Conservation (phyloP, 441 rosid genomes). For the Croton laevigatus region DNA sequence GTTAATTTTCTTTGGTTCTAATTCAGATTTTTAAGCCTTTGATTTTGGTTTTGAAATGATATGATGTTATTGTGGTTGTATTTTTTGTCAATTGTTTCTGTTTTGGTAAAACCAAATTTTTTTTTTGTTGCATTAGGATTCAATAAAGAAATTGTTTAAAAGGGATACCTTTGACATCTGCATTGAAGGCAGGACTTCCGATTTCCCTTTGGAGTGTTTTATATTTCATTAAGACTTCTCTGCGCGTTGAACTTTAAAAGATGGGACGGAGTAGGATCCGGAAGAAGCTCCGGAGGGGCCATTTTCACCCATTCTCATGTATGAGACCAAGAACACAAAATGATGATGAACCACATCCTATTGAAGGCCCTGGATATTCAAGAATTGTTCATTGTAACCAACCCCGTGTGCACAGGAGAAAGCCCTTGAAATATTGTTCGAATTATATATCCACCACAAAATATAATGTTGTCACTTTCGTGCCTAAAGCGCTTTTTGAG, state of each 20-base stretch:
- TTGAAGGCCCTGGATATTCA: slow-evolving; percentile 68
- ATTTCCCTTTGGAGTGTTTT: slow-evolving; percentile 22
- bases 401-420: slow-evolving; percentile 69
- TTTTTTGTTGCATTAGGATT: slow-evolving; percentile 29
- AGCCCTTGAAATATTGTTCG: slow-evolving; percentile 69
- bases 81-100: slow-evolving; percentile 12
- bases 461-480: slow-evolving; percentile 69
- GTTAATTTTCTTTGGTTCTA: slow-evolving; percentile 1
- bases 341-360: slow-evolving; percentile 51
- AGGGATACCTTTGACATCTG: slow-evolving; percentile 21
- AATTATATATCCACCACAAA: slow-evolving; percentile 89
- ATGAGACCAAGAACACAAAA: slow-evolving; percentile 51
- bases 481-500: slow-evolving; percentile 90
- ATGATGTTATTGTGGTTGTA: background rate
- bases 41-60: background rate
- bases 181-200: slow-evolving; percentile 27
- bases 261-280: slow-evolving; percentile 72
- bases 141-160: slow-evolving; percentile 22
- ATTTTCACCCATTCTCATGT: slow-evolving; percentile 79
- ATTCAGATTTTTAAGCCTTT: slow-evolving; percentile 3
- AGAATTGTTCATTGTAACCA: slow-evolving; percentile 77
- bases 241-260: slow-evolving; percentile 22
- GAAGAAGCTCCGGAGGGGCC: slow-evolving; percentile 72
- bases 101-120: slow-evolving; percentile 18
- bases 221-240: slow-evolving; percentile 19